Percentiles rank a stretch among this genome's conserved stretches.
Evolutionary conservation across 495 filamentous ascomycete species (phyloP).

Genomic region (Aspergillus conjunctus): DNA sequence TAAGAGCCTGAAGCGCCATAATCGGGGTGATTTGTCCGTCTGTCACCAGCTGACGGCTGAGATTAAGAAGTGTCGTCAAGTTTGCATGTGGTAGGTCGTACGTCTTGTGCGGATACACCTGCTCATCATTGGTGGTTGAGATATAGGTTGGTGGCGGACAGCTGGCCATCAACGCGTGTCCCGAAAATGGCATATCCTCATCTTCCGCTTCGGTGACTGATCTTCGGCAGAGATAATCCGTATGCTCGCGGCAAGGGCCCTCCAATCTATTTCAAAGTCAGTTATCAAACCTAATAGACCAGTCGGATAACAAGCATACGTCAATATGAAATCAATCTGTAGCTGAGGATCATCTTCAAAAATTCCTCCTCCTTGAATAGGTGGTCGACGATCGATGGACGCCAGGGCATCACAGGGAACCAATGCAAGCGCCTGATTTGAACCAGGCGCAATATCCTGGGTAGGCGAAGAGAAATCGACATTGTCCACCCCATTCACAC

Average conservation of each 20-base stretch:
- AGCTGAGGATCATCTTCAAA: slow-evolving; percentile 78
- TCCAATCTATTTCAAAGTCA: slow-evolving; percentile 63
- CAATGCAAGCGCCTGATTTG: slow-evolving; percentile 33
- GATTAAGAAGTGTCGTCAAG: slow-evolving; percentile 76
- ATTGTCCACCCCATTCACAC: slow-evolving; percentile 37
- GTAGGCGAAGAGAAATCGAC: slow-evolving; percentile 39
- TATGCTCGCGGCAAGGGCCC: slow-evolving; percentile 92
- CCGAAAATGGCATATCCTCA: slow-evolving; percentile 58
- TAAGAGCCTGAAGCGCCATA: slow-evolving; percentile 86
- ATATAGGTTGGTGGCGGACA: slow-evolving; percentile 69
- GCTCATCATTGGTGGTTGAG: slow-evolving; percentile 42
- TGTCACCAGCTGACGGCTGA: slow-evolving; percentile 79
- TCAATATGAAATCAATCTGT: slow-evolving; percentile 94
- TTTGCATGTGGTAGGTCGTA: slow-evolving; percentile 66
- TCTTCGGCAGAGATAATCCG: slow-evolving; percentile 62
- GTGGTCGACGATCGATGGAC: slow-evolving; percentile 33
- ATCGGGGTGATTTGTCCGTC: slow-evolving; percentile 97
- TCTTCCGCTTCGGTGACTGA: slow-evolving; percentile 52
- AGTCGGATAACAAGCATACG: slow-evolving; percentile 61
- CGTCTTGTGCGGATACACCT: slow-evolving; percentile 46
- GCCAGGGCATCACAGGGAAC: slow-evolving; percentile 35
- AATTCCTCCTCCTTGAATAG: slow-evolving; percentile 51
- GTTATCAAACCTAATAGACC: neutral
- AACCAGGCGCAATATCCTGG: slow-evolving; percentile 35
- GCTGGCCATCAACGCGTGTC: slow-evolving; percentile 87